Conservation (phyloP, 1,284 basidiomycete genomes). For the Melampsora larici-populina region DNA sequence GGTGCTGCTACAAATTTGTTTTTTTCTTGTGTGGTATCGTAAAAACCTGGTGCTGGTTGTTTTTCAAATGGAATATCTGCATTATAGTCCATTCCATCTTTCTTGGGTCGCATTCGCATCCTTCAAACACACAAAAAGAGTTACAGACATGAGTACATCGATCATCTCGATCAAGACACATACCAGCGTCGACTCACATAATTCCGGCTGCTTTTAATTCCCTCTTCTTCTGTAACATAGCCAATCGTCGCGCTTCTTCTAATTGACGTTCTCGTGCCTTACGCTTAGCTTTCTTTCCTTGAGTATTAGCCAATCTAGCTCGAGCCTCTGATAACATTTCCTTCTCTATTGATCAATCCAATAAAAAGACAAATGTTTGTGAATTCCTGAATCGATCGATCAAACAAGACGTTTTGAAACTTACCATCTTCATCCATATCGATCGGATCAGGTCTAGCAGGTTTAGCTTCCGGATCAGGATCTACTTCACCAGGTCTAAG, state of each 20-base stretch:
- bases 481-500: slow-evolving; percentile 96
- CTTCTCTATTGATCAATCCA: slow-evolving; percentile 66
- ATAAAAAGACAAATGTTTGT: neutral
- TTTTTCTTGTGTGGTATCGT: slow-evolving; percentile 92
- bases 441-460: slow-evolving; percentile 95
- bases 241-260: slow-evolving; percentile 89
- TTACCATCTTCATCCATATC: slow-evolving; percentile 99
- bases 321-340: slow-evolving; percentile 99
- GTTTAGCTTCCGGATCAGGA: slow-evolving; percentile 97
- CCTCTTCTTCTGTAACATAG: slow-evolving; percentile 94
- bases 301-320: slow-evolving; percentile 95
- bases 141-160: slow-evolving; percentile 4
- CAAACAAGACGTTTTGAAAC: slow-evolving; percentile 47
- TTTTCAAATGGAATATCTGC: slow-evolving; percentile 99
- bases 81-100: slow-evolving; percentile 99
- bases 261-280: slow-evolving; percentile 94
- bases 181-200: slow-evolving; percentile 62
- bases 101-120: slow-evolving; percentile 75
- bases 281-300: slow-evolving; percentile 98
- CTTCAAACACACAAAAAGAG: slow-evolving; percentile 46
- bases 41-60: slow-evolving; percentile 90
- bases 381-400: neutral
- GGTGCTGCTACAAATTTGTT: slow-evolving; percentile 82
- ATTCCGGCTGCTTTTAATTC: slow-evolving; percentile 97
- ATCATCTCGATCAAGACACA: neutral